Base-by-base conservation (phyloP, 768 basidiomycete species). In the Trametes sanguinea region DNA sequence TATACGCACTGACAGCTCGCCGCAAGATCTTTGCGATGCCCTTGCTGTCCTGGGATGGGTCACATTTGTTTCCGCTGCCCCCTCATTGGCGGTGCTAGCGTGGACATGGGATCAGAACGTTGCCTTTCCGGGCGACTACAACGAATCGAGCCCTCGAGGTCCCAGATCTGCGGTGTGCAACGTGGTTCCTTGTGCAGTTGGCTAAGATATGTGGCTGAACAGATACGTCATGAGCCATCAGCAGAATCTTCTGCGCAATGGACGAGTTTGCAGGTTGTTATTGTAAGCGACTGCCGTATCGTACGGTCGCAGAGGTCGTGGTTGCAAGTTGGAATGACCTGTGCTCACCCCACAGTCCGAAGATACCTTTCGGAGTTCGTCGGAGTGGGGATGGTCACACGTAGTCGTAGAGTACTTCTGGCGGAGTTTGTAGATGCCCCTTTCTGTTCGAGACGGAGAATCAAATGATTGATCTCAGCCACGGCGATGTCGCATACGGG, bases 31-130 rank as follows among this genome's bases (percentile, higher is more conserved):
- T n/a, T n/a, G 14, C 17, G n/a, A 27, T 22, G 17, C 7, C n/a
- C 6, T 33, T 13, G 32, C 11, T 35, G 9, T 48, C 7, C 46
- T 35, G 22, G 22, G 46, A 39, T 44, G 44, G 50, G 51, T 35
- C 42, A 45, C 43, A 59, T 51, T 59, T 59, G 57, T 30, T 52
- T 51, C 57, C 57, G 42, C n/a, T 44, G 40, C 17, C 7, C 16
- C 10, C 17, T 13, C 30, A 57, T 57, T 50, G 47, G 47, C 6
- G 29, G 22, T 40, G 55, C 27, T n/a, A 29, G 45, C 37, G 40
- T 46, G 37, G 11, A 32, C 7, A 44, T 54, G 22, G 37, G 17
- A 57, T 57, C 56, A 57, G 47, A 57, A 57, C 42, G 8, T 50
- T 42, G 22, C 39, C 47, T 13, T 40, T 39, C 11, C 16, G 39